Evolutionary conservation across 306 rosid species (phyloP).

Genomic region (Fragaria nilgerrensis): DNA sequence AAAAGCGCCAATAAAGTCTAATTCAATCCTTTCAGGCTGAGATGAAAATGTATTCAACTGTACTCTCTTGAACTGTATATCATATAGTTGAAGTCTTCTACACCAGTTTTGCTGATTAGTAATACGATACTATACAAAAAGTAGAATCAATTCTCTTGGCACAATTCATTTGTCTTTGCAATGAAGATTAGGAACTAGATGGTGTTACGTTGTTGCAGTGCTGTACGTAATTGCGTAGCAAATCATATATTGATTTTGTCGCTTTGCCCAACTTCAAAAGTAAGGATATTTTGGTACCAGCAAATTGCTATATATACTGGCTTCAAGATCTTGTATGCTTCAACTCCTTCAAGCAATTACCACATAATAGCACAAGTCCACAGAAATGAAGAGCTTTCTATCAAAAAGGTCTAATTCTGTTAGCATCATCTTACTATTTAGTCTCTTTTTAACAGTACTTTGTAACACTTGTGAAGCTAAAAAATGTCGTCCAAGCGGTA

Average conservation of each 20-base stretch:
- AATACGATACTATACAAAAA: neutral
- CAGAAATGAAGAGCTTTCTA: too few relatives aligned
- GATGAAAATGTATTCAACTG: conserved; percentile 16
- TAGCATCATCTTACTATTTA: too few relatives aligned
- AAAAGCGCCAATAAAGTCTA: conserved; percentile 27
- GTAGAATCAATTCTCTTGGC: neutral
- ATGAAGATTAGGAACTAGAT: neutral
- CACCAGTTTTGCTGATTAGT: neutral
- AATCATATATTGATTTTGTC: neutral
- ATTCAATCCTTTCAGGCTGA: conserved; percentile 14
- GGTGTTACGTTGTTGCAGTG: neutral
- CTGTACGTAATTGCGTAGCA: neutral
- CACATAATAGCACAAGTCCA: too few relatives aligned
- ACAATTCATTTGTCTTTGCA: neutral
- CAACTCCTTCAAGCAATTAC: too few relatives aligned
- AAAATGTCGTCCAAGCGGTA: too few relatives aligned
- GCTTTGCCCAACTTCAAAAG: neutral
- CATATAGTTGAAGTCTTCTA: neutral
- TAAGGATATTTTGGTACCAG: neutral
- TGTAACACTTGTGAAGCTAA: too few relatives aligned
- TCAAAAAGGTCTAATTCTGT: too few relatives aligned
- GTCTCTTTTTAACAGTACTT: too few relatives aligned
- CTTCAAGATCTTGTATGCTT: neutral
- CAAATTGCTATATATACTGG: neutral
- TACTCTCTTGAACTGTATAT: conserved; percentile 7